Conservation (phyloP, 2,329 filamentous ascomycete species). For the Colletotrichum godetiae region DNA sequence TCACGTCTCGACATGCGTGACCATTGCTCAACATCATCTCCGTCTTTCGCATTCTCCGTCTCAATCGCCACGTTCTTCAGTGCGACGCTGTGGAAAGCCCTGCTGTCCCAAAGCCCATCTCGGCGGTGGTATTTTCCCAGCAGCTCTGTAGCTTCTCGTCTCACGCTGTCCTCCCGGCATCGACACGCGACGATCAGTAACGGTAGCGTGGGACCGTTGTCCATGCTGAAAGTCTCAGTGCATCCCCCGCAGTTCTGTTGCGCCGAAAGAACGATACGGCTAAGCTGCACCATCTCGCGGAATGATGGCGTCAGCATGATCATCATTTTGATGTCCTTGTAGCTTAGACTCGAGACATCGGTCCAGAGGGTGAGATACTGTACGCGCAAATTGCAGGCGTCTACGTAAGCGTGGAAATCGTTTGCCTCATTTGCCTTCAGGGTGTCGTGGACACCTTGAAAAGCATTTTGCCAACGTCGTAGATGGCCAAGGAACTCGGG, state of each 20-base stretch:
- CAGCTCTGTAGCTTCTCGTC: slow-evolving; percentile 53
- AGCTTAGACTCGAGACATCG: slow-evolving; percentile 50
- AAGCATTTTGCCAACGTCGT: slow-evolving; percentile 52
- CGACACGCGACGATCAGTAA: slow-evolving; percentile 54
- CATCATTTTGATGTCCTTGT: slow-evolving; percentile 47
- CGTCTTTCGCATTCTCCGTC: slow-evolving; percentile 43
- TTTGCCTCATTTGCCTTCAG: slow-evolving; percentile 38
- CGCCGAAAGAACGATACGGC: slow-evolving; percentile 48
- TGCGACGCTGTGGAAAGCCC: slow-evolving; percentile 52
- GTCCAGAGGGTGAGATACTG: slow-evolving; percentile 55
- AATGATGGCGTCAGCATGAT: slow-evolving; percentile 54
- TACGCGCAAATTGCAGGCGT: slow-evolving; percentile 53
- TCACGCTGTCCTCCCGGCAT: slow-evolving; percentile 50
- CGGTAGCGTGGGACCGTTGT: slow-evolving; percentile 58
- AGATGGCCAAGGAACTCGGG: slow-evolving; percentile 52
- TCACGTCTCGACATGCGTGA: slow-evolving; percentile 50
- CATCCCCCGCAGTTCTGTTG: slow-evolving; percentile 27
- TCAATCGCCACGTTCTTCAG: slow-evolving; percentile 51
- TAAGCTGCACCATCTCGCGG: slow-evolving; percentile 51
- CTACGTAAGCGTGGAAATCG: slow-evolving; percentile 44
- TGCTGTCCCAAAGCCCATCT: slow-evolving; percentile 56
- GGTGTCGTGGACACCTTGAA: slow-evolving; percentile 48
- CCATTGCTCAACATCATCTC: slow-evolving; percentile 50
- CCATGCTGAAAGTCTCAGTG: slow-evolving; percentile 54
- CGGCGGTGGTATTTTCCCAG: slow-evolving; percentile 53